Evolutionary conservation across 768 basidiomycete species (phyloP), one percentile per base, ranked within the genome.

Genomic region (Auricularia heimuer): DNA sequence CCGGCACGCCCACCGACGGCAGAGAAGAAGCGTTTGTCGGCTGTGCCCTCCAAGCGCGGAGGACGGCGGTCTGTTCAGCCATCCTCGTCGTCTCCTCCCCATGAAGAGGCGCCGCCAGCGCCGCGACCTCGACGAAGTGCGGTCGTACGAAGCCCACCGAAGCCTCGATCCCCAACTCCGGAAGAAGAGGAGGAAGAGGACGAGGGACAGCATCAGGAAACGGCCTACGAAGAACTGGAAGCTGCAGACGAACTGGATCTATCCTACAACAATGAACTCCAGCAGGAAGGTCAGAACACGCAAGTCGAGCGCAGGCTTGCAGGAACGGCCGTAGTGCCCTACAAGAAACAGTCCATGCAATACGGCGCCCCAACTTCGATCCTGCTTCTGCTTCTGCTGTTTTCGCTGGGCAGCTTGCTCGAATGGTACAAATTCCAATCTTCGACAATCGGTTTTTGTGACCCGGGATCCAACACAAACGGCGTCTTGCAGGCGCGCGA

Each of bases 361-460:
- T 24, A 54, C 21, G 70, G 68, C 45, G 34, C 62, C 42, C 66
- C 69, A 63, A 67, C 65, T 63, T 70, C 75, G n/a, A 21, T 47
- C 34, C 69, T 76, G 66, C 65, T 83, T 51, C 62, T 80, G 14
- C 80, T 80, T n/a, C 34, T 84, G n/a, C 24, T 88, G 56, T 69
- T 75, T 65, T 64, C 78, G 4, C 66, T 80, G 35, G 66, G 77
- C 10, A 65, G 73, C 66, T 67, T 75, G 29, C 67, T 79, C 21
- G 68, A 79, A 69, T 78, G 78, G 18, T 89, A 85, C 78, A 92
- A 91, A 75, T 66, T 68, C 12, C 84, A 88, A 68, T 91, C 91
- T 4, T 77, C 85, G 2, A 73, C 79, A 11, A 85, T 94, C 68
- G 92, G 92, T 3, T 94, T 84, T 74, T 94, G 92, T 71, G 85